Conservation (phyloP, 2,329 filamentous ascomycete genomes). For the Lachnellula occidentalis region DNA sequence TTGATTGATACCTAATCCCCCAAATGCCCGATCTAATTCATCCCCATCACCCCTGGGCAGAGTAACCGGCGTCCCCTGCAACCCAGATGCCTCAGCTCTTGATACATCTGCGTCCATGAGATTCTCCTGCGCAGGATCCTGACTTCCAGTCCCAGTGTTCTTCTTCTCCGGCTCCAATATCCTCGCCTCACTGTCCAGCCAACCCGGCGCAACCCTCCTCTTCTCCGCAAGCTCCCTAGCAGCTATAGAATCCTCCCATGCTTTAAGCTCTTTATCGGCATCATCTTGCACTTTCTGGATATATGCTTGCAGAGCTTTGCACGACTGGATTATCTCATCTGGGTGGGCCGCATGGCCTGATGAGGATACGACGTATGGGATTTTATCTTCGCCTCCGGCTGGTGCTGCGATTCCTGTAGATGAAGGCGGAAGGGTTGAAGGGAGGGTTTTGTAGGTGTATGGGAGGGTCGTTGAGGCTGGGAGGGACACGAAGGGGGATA, state of each 20-base stretch:
- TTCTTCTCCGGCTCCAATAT: conserved; percentile 62
- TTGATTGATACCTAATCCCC: conserved; percentile 38
- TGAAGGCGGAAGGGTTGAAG: conserved; percentile 76
- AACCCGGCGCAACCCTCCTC: conserved; percentile 71
- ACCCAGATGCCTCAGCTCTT: conserved; percentile 27
- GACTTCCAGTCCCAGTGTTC: conserved; percentile 4
- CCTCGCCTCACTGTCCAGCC: conserved; percentile 68
- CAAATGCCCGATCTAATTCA: conserved; percentile 49
- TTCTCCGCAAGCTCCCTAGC: conserved; percentile 72
- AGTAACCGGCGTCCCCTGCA: conserved; percentile 33
- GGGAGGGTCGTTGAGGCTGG: conserved; percentile 86
- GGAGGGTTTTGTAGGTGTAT: conserved; percentile 89
- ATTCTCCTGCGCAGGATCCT: conserved; percentile 13
- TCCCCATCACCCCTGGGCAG: conserved; percentile 42
- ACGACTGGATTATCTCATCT: conserved; percentile 77
- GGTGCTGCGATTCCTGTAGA: conserved; percentile 48
- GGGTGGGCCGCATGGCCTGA: conserved; percentile 82
- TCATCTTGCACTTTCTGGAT: conserved; percentile 63
- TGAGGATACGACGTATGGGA: conserved; percentile 69
- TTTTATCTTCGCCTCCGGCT: conserved; percentile 39
- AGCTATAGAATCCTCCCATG: conserved; percentile 62
- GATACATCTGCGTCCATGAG: conserved; percentile 31
- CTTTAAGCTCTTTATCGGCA: conserved; percentile 59
- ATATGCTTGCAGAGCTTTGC: conserved; percentile 71
- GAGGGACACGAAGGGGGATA: conserved; percentile 89